phyloP scores from a whole-genome alignment of 768 basidiomycete species.

The Naematelia encephala region DNA sequence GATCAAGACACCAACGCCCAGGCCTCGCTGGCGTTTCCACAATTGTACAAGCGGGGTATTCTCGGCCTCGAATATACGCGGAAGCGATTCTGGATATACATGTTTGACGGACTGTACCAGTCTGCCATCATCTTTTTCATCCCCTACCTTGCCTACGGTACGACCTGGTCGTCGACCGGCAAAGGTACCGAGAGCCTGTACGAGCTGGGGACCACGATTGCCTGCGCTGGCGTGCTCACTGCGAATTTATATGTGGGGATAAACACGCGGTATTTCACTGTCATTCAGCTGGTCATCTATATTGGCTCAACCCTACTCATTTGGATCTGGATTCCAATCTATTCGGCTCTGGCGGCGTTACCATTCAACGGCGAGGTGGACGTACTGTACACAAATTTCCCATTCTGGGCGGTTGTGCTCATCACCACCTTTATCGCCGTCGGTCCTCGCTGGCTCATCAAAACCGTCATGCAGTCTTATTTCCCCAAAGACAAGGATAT shows the following conservation, averaged over 20 bases:
- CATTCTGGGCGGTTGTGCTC: conserved; percentile 78
- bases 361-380: conserved; percentile 71
- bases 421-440: conserved; percentile 69
- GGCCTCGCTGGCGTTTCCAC: conserved; percentile 86
- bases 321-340: conserved; percentile 82
- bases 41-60: conserved; percentile 93
- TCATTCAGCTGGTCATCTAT: conserved; percentile 33
- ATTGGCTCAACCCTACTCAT: conserved; percentile 54
- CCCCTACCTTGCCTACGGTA: conserved; percentile 61
- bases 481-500: conserved; percentile 82
- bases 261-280: conserved; percentile 79
- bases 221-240: conserved; percentile 77
- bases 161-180: conserved; percentile 67
- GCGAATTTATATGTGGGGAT: conserved; percentile 88
- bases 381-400: conserved; percentile 70
- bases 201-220: conserved; percentile 89
- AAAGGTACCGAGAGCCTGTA: conserved; percentile 71
- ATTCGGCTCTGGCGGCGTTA: conserved; percentile 71
- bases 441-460: conserved; percentile 75
- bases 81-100: conserved; percentile 87
- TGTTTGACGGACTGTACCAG: conserved; percentile 91
- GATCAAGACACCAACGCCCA: conserved; percentile 92
- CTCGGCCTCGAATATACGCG: conserved; percentile 90
- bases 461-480: conserved; percentile 68
- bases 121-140: conserved; percentile 82